phyloP scores from a whole-genome alignment of 1,284 basidiomycete species.

The Phellinidium pouzarii region DNA sequence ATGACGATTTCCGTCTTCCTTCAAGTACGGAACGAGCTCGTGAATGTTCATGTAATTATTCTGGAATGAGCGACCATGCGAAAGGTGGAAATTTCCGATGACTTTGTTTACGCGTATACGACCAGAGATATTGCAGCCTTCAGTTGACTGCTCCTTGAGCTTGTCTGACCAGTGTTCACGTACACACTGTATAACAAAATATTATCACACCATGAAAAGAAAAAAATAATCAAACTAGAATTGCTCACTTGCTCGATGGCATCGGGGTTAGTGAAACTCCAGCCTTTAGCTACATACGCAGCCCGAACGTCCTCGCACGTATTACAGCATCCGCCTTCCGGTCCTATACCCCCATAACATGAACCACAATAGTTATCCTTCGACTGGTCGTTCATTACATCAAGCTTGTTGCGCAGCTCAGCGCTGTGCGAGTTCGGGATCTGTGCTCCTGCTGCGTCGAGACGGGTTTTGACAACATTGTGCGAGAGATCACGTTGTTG shows the following conservation, averaged over 20 bases:
- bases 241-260: slow-evolving; percentile 83
- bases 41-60: slow-evolving; percentile 77
- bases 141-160: slow-evolving; percentile 85
- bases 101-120: slow-evolving; percentile 96
- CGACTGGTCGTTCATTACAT: slow-evolving; percentile 63
- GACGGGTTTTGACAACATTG: slow-evolving; percentile 81
- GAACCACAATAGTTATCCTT: slow-evolving; percentile 84
- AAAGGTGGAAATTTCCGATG: slow-evolving; percentile 84
- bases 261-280: slow-evolving; percentile 92
- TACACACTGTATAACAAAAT: slow-evolving; percentile 59
- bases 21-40: slow-evolving; percentile 93
- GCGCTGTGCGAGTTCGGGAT: slow-evolving; percentile 53
- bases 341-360: slow-evolving; percentile 88
- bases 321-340: slow-evolving; percentile 87
- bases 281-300: slow-evolving; percentile 87
- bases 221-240: background rate
- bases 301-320: slow-evolving; percentile 93
- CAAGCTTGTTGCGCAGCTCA: slow-evolving; percentile 80
- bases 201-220: slow-evolving; percentile 8
- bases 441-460: slow-evolving; percentile 54
- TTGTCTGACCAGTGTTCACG: slow-evolving; percentile 94
- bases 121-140: slow-evolving; percentile 93
- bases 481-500: slow-evolving; percentile 86
- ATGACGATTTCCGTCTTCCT: slow-evolving; percentile 80
- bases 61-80: slow-evolving; percentile 92